Evolutionary conservation across 177 flowering plant genomes (phyloP).

Genomic region (Tripterygium wilfordii): DNA sequence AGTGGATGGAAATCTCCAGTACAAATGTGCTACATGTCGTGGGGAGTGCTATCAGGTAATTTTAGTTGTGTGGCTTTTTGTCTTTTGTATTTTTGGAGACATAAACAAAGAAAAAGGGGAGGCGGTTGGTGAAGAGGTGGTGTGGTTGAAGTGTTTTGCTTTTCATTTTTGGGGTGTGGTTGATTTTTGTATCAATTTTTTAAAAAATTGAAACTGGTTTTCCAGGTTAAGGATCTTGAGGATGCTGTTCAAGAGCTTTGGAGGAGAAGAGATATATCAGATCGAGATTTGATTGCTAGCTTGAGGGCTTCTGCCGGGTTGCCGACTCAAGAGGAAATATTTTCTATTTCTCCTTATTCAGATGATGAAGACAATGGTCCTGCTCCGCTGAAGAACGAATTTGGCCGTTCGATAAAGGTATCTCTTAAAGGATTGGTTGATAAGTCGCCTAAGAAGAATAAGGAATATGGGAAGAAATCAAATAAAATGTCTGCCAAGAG

Average conservation of each 20-base stretch:
- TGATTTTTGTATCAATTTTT: too few species aligned
- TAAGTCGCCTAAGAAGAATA: slow-evolving; percentile 56
- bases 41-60: slow-evolving; percentile 92
- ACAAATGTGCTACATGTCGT: slow-evolving; percentile 93
- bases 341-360: slow-evolving; percentile 80
- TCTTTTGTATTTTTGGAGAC: too few species aligned
- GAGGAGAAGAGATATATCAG: slow-evolving; percentile 82
- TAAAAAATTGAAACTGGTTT: too few species aligned
- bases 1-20: slow-evolving; percentile 78
- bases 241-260: slow-evolving; percentile 97
- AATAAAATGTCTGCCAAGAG: slow-evolving; percentile 56
- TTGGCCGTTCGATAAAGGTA: slow-evolving; percentile 66
- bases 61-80: too few species aligned
- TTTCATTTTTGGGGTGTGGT: too few species aligned
- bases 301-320: slow-evolving; percentile 91
- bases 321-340: slow-evolving; percentile 84
- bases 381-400: slow-evolving; percentile 37
- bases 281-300: slow-evolving; percentile 68
- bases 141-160: too few species aligned
- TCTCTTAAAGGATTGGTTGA: slow-evolving; percentile 71
- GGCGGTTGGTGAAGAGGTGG: too few species aligned
- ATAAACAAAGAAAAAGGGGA: too few species aligned
- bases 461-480: slow-evolving; percentile 66
- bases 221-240: slow-evolving; percentile 73
- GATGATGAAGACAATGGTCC: slow-evolving; percentile 89